Evolutionary conservation across 192 early-diverging fungal genomes (phyloP).

Genomic region (Dispira simplex): DNA sequence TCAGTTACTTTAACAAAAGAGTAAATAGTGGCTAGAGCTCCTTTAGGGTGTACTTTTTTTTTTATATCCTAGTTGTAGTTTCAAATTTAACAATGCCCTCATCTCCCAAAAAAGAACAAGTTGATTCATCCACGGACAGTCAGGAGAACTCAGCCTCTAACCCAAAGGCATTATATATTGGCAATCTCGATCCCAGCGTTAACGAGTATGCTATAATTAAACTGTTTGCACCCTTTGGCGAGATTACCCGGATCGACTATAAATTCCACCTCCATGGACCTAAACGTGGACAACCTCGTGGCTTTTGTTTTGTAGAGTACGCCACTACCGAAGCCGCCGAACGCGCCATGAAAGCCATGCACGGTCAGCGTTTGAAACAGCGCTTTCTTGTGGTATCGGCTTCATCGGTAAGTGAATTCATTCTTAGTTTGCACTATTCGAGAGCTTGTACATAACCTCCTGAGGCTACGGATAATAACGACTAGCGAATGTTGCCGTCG

Average conservation of each 20-base stretch:
- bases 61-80: too few species aligned
- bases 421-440: background rate
- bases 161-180: slow-evolving; percentile 33
- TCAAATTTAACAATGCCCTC: too few species aligned
- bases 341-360: slow-evolving; percentile 34
- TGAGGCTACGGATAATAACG: too few species aligned
- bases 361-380: slow-evolving; percentile 33
- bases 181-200: slow-evolving; percentile 43
- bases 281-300: slow-evolving; percentile 43
- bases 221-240: slow-evolving; percentile 50
- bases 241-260: slow-evolving; percentile 45
- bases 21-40: too few species aligned
- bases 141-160: background rate
- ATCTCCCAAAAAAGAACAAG: too few species aligned
- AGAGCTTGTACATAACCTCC: too few species aligned
- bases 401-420: slow-evolving; percentile 27
- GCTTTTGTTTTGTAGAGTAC: slow-evolving; percentile 58
- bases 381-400: slow-evolving; percentile 42
- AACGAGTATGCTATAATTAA: slow-evolving; percentile 54
- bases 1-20: too few species aligned
- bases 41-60: too few species aligned
- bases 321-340: slow-evolving; percentile 26
- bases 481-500: too few species aligned
- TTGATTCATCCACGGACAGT: background rate
- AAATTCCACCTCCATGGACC: slow-evolving; percentile 51